These are phyloP conservation scores for Pseudevernia furfuracea DNA, from an alignment of 495 filamentous ascomycete genomes.

Conservation along the genomic window DNA sequence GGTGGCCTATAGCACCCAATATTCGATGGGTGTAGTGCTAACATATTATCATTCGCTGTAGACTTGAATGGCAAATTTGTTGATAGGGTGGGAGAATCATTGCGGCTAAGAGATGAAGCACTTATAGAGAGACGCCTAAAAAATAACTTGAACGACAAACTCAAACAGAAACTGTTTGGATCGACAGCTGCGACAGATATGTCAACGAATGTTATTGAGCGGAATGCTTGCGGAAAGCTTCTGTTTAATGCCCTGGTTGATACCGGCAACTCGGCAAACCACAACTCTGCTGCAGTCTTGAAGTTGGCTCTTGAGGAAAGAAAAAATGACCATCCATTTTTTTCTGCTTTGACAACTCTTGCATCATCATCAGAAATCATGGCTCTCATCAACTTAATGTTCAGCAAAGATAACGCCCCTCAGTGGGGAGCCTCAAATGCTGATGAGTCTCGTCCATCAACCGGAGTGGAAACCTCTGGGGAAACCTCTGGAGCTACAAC, in stretches of 20 bases:
- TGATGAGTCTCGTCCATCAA: conserved; percentile 6
- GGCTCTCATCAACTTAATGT: not conserved
- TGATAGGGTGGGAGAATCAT: not conserved
- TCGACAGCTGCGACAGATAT: not conserved
- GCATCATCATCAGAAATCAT: not conserved
- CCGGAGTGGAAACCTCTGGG: not conserved
- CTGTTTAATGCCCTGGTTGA: not conserved
- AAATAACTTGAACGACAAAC: not conserved
- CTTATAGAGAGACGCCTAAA: not conserved
- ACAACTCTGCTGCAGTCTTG: not conserved
- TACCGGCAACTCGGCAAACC: not conserved
- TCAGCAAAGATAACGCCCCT: not conserved
- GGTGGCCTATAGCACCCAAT: no score
- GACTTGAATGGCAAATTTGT: not conserved
- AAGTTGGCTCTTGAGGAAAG: not conserved
- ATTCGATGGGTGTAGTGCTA: not conserved
- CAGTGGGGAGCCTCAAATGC: not conserved
- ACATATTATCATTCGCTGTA: not conserved
- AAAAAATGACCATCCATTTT: not conserved
- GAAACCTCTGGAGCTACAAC: not conserved
- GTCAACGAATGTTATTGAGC: not conserved
- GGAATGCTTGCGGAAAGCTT: not conserved
- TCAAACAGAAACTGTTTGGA: not conserved
- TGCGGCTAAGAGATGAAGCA: not conserved
- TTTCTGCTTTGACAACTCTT: not conserved